Evolutionary conservation across 106 monocot species (phyloP), one percentile per base, ranked within the genome.

Genomic region (Narthecium ossifragum): DNA sequence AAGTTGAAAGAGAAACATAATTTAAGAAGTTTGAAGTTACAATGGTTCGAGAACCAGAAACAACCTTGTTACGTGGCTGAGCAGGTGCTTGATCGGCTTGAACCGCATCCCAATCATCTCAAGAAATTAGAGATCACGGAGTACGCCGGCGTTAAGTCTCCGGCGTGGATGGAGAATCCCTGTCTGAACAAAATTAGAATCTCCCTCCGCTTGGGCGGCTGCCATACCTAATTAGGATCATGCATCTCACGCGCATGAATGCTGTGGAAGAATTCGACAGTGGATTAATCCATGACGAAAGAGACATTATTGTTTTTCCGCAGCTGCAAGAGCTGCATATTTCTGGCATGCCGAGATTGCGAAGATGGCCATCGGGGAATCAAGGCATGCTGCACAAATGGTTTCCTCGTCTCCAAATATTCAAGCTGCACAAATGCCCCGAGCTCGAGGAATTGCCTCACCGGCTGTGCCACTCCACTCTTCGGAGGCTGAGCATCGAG

Each of bases 181-280:
- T 34, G 4, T 34, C 31, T 20, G n/a, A 25, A 6, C 15, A 3
- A 36, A 23, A 34, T 11, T 57, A 4, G 13, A 29, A n/a, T 4
- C 57, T 57, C 36, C 57, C 57, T 30, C 34, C 34, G 4, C 57
- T 36, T 34, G 57, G 15, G 12, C 21, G 22, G n/a, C 57, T 57
- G 9, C 34, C 1, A 21, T 33, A 18, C 3, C 57, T 57, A n/a
- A n/a, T n/a, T 4, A 17, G 36, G 10, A 8, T 57, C 8, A 10
- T 34, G 21, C 10, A 34, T 34, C 6, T 57, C 0, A 18, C 5
- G 21, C 10, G 17, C 21, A 34, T 36, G 18, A 8, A 17, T 36
- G 6, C 5, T n/a, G n/a, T n/a, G n/a, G n/a, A n/a, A n/a, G n/a
- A n/a, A n/a, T n/a, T n/a, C n/a, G n/a, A n/a, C n/a, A n/a, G n/a